Conservation (phyloP, 208 protist species). For the Trypanosoma conorhini region DNA sequence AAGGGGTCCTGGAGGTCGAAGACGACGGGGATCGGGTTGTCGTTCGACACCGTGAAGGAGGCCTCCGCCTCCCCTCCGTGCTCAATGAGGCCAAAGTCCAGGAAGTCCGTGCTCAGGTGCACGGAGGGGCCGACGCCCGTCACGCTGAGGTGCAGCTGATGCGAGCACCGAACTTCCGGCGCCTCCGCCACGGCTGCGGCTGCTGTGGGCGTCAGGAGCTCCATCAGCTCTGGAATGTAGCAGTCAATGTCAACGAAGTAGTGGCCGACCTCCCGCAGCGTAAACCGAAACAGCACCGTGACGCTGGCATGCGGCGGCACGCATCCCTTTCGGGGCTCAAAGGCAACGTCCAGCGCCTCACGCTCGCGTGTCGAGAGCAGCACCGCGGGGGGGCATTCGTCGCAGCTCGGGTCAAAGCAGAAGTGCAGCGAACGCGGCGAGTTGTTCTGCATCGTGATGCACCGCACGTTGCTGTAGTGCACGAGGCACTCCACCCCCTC, state of each 20-base stretch:
- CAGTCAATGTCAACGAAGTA: slow-evolving; percentile 57
- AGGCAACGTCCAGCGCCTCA: slow-evolving; percentile 47
- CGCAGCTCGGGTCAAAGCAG: slow-evolving; percentile 58
- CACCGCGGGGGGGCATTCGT: slow-evolving; percentile 42
- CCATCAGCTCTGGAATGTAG: slow-evolving; percentile 67
- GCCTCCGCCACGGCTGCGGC: not conserved
- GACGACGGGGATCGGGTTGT: slow-evolving; percentile 77
- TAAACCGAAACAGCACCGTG: slow-evolving; percentile 65
- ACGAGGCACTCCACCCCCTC: slow-evolving; percentile 81
- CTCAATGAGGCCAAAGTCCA: slow-evolving; percentile 91
- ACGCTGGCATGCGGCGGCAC: slow-evolving; percentile 49
- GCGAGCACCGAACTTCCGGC: slow-evolving; percentile 29
- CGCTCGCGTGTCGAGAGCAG: slow-evolving; percentile 27
- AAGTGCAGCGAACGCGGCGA: slow-evolving; percentile 74
- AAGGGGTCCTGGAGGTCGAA: slow-evolving; percentile 80
- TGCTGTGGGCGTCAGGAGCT: slow-evolving; percentile 9
- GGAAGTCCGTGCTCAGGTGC: slow-evolving; percentile 67
- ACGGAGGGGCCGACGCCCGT: slow-evolving; percentile 77
- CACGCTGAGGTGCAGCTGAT: slow-evolving; percentile 45
- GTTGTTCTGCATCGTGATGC: slow-evolving; percentile 73
- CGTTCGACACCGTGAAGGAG: slow-evolving; percentile 88
- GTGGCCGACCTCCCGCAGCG: slow-evolving; percentile 45
- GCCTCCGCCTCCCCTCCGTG: slow-evolving; percentile 62
- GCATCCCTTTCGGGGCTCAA: slow-evolving; percentile 61
- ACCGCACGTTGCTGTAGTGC: slow-evolving; percentile 59